phyloP scores from a whole-genome alignment of 257 asterid genomes.

The Linaria vulgaris region DNA sequence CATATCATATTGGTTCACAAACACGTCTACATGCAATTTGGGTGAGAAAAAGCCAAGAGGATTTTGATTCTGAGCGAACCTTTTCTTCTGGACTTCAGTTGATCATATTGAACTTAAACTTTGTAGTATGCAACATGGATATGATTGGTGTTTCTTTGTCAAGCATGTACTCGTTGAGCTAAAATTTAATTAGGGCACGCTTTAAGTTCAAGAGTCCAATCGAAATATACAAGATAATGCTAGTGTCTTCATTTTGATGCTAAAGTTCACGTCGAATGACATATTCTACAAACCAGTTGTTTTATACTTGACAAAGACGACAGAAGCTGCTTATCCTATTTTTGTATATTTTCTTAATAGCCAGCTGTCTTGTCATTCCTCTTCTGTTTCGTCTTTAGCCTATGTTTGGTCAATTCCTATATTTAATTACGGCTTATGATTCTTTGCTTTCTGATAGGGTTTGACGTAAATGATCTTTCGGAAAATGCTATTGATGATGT shows the following conservation, averaged over 20 bases:
- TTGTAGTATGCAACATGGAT: background rate
- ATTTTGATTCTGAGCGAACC: constrained; percentile 4
- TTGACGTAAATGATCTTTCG: constrained; percentile 81
- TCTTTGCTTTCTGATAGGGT: constrained; percentile 52
- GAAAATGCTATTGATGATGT: constrained; percentile 70
- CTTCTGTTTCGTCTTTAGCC: background rate
- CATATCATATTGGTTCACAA: constrained; percentile 1
- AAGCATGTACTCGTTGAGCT: background rate
- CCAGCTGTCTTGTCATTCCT: background rate
- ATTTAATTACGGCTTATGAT: constrained; percentile 16
- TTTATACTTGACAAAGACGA: no score
- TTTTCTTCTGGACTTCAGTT: constrained; percentile 12
- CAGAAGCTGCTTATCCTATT: background rate
- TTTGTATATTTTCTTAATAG: constrained; percentile 4
- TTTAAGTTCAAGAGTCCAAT: no score
- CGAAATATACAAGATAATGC: no score
- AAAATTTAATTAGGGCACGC: background rate
- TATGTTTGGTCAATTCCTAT: background rate
- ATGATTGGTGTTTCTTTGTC: background rate
- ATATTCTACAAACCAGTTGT: no score
- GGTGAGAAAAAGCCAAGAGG: background rate
- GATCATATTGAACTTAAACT: background rate
- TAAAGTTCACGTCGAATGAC: background rate
- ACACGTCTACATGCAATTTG: background rate
- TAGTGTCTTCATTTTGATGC: background rate